Evolutionary conservation across 2,329 filamentous ascomycete species (phyloP).

Genomic region (Hypoxylon sp.): DNA sequence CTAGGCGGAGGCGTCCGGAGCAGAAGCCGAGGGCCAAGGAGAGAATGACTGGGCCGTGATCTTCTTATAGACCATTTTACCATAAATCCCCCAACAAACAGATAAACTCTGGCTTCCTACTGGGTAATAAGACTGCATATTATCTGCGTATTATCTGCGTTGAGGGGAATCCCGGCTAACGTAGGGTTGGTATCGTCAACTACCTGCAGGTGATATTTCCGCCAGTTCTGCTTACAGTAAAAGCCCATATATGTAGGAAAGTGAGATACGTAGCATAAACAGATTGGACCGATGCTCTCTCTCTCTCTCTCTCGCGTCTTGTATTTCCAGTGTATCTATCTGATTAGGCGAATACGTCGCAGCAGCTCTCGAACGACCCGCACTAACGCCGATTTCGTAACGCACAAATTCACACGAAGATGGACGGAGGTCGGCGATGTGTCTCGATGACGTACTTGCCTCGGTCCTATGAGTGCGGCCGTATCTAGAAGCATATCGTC

Average conservation of each 20-base stretch:
- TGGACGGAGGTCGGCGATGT: constrained; percentile 1
- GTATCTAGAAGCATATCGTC: constrained; percentile 20
- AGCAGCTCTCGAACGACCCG: constrained; percentile 1
- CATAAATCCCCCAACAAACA: constrained; percentile 21
- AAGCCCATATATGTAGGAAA: neutral
- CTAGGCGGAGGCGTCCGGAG: constrained; percentile 4
- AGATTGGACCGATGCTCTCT: neutral
- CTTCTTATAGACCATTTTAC: constrained; percentile 1
- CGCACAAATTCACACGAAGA: constrained; percentile 3
- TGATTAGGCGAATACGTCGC: neutral
- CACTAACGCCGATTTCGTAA: constrained; percentile 2
- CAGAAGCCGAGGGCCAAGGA: constrained; percentile 4
- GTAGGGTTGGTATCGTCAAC: no score
- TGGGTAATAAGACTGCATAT: no score
- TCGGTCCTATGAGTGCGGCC: constrained; percentile 10
- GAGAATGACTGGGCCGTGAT: constrained; percentile 1
- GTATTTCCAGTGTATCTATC: neutral
- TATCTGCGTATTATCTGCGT: no score
- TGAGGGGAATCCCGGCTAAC: no score
- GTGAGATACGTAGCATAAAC: neutral
- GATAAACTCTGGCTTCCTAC: constrained; percentile 39
- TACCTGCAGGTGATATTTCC: no score
- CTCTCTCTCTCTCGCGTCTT: no score
- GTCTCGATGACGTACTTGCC: constrained; percentile 15
- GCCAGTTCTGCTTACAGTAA: constrained; percentile 13